Evolutionary conservation across 2,329 filamentous ascomycete species (phyloP), one percentile per base, ranked within the genome.

Genomic region (Myriangium duriaei): DNA sequence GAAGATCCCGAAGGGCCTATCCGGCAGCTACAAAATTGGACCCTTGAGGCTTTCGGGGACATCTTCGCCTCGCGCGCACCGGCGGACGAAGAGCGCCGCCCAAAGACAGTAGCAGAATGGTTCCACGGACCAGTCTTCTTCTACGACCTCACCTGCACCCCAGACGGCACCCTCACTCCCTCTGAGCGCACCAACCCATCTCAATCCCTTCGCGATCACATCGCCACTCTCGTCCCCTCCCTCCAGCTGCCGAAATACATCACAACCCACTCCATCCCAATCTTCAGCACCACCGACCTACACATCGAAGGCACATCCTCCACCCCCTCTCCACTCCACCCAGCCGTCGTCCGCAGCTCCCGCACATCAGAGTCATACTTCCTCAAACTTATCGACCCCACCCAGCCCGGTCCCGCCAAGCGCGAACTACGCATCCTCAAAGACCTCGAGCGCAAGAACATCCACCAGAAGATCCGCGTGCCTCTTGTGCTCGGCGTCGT

Each of bases 161-260:
- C 17, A 10, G 38, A 50, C 18, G 48, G 47, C 32, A 46, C 50
- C 17, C 41, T 57, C 3, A 24, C 38, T 21, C 50, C 51, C 9
- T 39, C 45, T 6, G 49, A 55, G 21, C 30, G 51, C 4, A 47
- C 49, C 38, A 45, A 44, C 11, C 45, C 37, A 12, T 36, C 38
- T 7, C 49, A 43, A 4, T 19, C 29, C 9, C 39, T 52, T 11
- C 30, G 42, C 14, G 30, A 47, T 13, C 49, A 47, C 13, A 50
- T 53, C 26, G 17, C 36, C 3, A 42, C 47, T 16, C 42, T 54
- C 19, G 45, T 53, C 1, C 54, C 53, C 3, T 38, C 45, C 7
- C 50, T 56, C 30, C 40, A 45, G 2, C 40, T 58, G 1, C 56
- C 55, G n/a, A 58, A 58, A 36, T 57, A 58, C 36, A 48, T 56